Conservation (phyloP, 2,329 filamentous ascomycete genomes). For the Cyphellophora attinorum region DNA sequence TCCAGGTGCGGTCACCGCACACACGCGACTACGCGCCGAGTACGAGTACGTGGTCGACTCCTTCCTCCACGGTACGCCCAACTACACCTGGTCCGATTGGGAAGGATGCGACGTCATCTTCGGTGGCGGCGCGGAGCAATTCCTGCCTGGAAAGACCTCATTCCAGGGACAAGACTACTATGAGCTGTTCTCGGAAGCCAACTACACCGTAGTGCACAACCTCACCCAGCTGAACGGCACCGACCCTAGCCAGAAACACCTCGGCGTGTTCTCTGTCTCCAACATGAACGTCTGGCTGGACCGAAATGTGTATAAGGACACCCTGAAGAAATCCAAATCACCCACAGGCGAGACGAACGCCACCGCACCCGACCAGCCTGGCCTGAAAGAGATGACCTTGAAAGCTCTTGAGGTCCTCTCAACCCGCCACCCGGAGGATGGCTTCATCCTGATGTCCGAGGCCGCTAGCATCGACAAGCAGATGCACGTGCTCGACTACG, state of each 20-base stretch:
- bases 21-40: slow-evolving; percentile 59
- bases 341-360: slow-evolving; percentile 56
- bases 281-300: slow-evolving; percentile 81
- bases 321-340: slow-evolving; percentile 57
- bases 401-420: slow-evolving; percentile 77
- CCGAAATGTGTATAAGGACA: slow-evolving; percentile 67
- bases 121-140: slow-evolving; percentile 74
- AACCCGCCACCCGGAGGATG: slow-evolving; percentile 54
- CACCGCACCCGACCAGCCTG: slow-evolving; percentile 65
- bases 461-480: slow-evolving; percentile 81
- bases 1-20: slow-evolving; percentile 63
- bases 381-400: slow-evolving; percentile 80
- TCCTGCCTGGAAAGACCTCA: slow-evolving; percentile 55
- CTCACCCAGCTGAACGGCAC: slow-evolving; percentile 58
- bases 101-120: slow-evolving; percentile 72
- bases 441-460: slow-evolving; percentile 83
- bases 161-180: slow-evolving; percentile 66
- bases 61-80: slow-evolving; percentile 63
- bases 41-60: slow-evolving; percentile 68
- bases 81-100: slow-evolving; percentile 72
- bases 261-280: slow-evolving; percentile 67
- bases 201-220: slow-evolving; percentile 64
- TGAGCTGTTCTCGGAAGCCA: slow-evolving; percentile 58
- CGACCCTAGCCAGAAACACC: slow-evolving; percentile 51
- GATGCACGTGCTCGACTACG: slow-evolving; percentile 80